Evolutionary conservation across 148 eudicot genomes (phyloP), one percentile per base, ranked within the genome.

Genomic region (Rhododendron kiyosumense): DNA sequence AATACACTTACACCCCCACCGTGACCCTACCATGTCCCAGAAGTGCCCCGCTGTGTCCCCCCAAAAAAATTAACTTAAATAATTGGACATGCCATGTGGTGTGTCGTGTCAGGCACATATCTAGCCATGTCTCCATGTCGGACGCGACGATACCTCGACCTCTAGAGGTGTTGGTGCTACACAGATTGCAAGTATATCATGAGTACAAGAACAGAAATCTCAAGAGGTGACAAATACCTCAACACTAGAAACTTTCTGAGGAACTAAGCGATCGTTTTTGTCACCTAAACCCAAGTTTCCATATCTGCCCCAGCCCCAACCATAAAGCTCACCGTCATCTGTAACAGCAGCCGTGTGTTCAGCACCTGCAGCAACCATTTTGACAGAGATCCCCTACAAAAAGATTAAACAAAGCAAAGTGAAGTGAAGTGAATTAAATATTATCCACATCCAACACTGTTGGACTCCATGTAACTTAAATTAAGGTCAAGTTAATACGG

Each of bases 301-400:
- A 91, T 95, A 97, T 79, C 99, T 91, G 46, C 99, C 99, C 99
- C 99, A 97, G 75, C 99, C 99, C 99, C 99, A 97, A 69, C 99
- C 98, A 81, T 94, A 95, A 87, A 97, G 91, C 83, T 93, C 93
- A 79, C 99, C 99, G 69, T 92, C 94, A 89, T 94, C 98, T 82
- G 98, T 97, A 81, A 97, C 91, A 90, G 98, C 98, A 90, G 93
- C 98, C 81, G 98, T 95, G 87, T 97, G 99, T 87, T 97, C 99
- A 84, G 99, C 99, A 89, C 99, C 99, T 86, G 99, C 98, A 91
- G 99, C 99, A 69, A 97, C 94, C 99, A 97, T 95, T 89, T 95
- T 95, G 79, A 97, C 94, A 48, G 93, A 79, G 65, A 94, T 87
- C 78, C 98, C 99, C 99, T 96, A 67, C 86, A 84, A 82, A 84